phyloP scores from a whole-genome alignment of 116 monocot species.

The Iris pallida region DNA sequence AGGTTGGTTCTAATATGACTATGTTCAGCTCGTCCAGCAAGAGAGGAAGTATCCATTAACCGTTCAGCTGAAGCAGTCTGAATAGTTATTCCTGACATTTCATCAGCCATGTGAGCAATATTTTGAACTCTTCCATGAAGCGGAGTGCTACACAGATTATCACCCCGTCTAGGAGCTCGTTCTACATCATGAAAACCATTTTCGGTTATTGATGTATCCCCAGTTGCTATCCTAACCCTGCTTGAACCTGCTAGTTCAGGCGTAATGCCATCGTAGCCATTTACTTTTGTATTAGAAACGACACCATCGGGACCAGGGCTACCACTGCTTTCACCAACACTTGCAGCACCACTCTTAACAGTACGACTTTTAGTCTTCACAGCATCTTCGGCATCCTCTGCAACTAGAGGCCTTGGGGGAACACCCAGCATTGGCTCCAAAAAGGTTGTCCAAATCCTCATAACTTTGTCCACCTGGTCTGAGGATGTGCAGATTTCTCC shows the following conservation, averaged over 20 bases:
- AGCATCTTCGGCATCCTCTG: constrained; percentile 52
- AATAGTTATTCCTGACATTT: constrained; percentile 37
- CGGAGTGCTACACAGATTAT: constrained; percentile 22
- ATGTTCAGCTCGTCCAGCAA: constrained; percentile 32
- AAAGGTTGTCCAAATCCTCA: constrained; percentile 74
- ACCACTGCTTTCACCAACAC: constrained; percentile 28
- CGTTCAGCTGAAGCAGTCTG: constrained; percentile 30
- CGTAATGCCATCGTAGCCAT: constrained; percentile 31
- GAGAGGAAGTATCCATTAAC: constrained; percentile 23
- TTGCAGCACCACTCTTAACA: constrained; percentile 26
- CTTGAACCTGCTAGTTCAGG: constrained; percentile 32
- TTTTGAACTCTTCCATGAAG: constrained; percentile 37
- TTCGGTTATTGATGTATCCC: constrained; percentile 36
- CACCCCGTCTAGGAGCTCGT: too few relatives aligned
- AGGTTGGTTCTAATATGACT: constrained; percentile 28
- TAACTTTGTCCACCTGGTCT: constrained; percentile 72
- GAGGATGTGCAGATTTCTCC: constrained; percentile 67
- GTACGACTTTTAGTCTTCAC: constrained; percentile 33
- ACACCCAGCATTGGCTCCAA: constrained; percentile 70
- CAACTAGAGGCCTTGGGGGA: constrained; percentile 32
- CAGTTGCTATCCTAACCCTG: constrained; percentile 39
- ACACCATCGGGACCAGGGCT: constrained; percentile 21
- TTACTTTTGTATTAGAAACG: constrained; percentile 31
- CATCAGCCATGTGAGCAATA: constrained; percentile 23
- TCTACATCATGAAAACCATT: constrained; percentile 50